phyloP scores from a whole-genome alignment of 345 rosid species.

The Rhodamnia rubescens region DNA sequence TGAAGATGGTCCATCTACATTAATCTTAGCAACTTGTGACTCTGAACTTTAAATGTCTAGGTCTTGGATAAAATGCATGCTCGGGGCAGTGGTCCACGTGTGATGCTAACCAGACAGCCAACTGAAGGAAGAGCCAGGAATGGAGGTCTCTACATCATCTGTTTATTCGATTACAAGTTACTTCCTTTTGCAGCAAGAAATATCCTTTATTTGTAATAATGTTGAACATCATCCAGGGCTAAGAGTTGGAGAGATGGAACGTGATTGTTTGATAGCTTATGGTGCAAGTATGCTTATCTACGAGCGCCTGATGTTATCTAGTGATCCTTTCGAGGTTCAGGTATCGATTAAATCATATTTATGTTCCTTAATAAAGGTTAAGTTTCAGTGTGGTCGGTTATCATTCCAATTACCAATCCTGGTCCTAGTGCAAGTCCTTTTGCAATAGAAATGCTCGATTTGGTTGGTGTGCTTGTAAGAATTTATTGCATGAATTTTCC shows the following conservation, averaged over 20 bases:
- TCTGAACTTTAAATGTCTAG: conserved; percentile 14
- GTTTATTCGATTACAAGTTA: not conserved
- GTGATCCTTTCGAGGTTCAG: conserved; percentile 97
- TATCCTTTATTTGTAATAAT: not conserved
- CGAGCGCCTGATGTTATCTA: conserved; percentile 86
- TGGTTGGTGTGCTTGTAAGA: too few relatives aligned
- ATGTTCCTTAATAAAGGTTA: not conserved
- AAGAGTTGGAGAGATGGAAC: conserved; percentile 97
- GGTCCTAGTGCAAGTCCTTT: too few relatives aligned
- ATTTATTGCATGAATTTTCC: not conserved
- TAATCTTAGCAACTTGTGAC: not conserved
- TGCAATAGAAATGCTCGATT: too few relatives aligned
- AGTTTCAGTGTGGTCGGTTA: not conserved
- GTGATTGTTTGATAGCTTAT: conserved; percentile 92
- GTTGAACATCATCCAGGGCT: conserved; percentile 37
- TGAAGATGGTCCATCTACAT: not conserved
- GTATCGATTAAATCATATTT: conserved; percentile 13
- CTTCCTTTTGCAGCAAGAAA: not conserved
- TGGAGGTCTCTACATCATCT: conserved; percentile 52
- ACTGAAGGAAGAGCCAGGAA: conserved; percentile 96
- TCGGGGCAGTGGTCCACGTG: conserved; percentile 87
- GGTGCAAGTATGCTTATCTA: conserved; percentile 90
- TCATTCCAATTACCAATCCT: too few relatives aligned
- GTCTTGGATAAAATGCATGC: conserved; percentile 95
- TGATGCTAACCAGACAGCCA: conserved; percentile 86